These are phyloP conservation scores for Leucogyrophana mollusca DNA, from an alignment of 768 basidiomycete genomes.

Conservation along the genomic window DNA sequence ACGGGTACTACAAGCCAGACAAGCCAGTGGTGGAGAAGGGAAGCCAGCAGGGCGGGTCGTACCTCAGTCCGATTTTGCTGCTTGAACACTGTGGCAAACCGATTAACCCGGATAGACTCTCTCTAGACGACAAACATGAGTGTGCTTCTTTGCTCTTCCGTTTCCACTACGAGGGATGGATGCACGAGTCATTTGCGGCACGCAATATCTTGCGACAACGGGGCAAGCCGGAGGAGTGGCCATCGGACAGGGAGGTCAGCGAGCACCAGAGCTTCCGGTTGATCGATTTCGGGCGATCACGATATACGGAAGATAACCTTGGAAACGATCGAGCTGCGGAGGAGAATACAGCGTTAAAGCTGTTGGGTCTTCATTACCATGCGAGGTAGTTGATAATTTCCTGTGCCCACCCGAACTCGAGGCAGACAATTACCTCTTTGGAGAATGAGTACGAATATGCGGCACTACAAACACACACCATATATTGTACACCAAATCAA, in stretches of 20 bases:
- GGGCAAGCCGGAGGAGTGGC: constrained; percentile 37
- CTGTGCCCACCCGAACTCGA: too few species aligned
- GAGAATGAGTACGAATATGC: too few species aligned
- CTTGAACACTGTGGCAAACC: constrained; percentile 47
- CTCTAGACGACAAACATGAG: constrained; percentile 38
- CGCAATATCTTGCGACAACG: constrained; percentile 46
- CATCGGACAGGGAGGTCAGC: not conserved
- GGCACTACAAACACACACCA: too few species aligned
- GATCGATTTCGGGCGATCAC: constrained; percentile 50
- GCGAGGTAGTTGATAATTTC: too few species aligned
- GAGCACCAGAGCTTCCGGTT: constrained; percentile 40
- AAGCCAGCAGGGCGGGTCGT: not conserved
- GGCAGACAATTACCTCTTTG: too few species aligned
- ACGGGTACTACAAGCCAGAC: constrained; percentile 52
- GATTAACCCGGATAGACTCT: constrained; percentile 26
- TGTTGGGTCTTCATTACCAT: too few species aligned
- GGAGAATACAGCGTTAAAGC: too few species aligned
- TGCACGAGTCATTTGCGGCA: constrained; percentile 40
- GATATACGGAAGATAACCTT: too few species aligned
- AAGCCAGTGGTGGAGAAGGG: constrained; percentile 9
- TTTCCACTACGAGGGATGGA: constrained; percentile 36
- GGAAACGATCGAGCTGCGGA: too few species aligned
- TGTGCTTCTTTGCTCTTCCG: constrained; percentile 39
- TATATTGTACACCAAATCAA: too few species aligned
- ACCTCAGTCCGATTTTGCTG: constrained; percentile 42